Evolutionary conservation across 345 rosid species (phyloP), one percentile per base, ranked within the genome.

Genomic region (Triadica sebifera): DNA sequence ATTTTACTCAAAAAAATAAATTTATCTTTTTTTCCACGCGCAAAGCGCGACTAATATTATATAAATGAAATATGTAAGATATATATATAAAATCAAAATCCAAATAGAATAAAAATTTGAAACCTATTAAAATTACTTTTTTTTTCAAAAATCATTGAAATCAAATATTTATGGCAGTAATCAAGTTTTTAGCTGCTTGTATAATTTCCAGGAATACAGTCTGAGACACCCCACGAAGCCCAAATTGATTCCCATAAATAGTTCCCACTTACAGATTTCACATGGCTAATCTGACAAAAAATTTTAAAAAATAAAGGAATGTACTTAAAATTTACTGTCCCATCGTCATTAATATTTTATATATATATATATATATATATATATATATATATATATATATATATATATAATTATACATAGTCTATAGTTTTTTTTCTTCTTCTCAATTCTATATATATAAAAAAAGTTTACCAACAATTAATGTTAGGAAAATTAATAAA

Each of bases 191-290:
- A 41, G 56, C 41, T 47, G 57, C 53, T 24, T 47, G 39, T 47
- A 47, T 24, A 25, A 49, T 67, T 67, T 67, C 57, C 70, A 68
- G 58, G 71, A 50, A 68, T 22, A 68, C 59, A 51, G 71, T 29
- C 59, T 50, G 59, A 51, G 59, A 51, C 50, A 29, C 29, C 71
- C 71, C 71, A 68, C 60, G 59, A 50, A 68, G 71, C 41, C 59
- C 22, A 68, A 68, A 68, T 50, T 68, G 71, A 68, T 50, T 51
- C 71, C 45, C 71, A 51, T 51, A 13, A 8, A 68, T 68, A 68
- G 71, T 51, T 68, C 60, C 71, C 70, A 50, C 71, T 68, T 68
- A 29, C 71, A 68, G 43, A 68, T 13, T 25, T 68, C 71, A 68
- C 71, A 51, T 68, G 71, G 25, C 60, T 29, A 29, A 6, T 29